These are phyloP conservation scores for Aspergillus fructus DNA, from an alignment of 2,329 filamentous ascomycete species.

Conservation along the genomic window DNA sequence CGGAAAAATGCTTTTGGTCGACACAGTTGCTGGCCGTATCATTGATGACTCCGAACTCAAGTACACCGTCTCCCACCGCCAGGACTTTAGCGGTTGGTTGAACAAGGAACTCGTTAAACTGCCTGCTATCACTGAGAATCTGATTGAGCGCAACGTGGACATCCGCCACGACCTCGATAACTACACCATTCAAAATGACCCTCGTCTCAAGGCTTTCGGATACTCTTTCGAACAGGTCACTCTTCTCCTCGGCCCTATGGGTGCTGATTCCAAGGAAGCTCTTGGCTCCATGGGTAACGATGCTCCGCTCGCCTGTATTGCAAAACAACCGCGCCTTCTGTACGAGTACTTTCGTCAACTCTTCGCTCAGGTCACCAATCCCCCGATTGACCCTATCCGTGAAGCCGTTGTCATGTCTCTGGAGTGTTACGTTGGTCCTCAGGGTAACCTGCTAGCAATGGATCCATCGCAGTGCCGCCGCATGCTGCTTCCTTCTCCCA, in stretches of 20 bases:
- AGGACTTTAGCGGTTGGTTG: constrained; percentile 87
- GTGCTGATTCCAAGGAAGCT: constrained; percentile 94
- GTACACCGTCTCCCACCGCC: constrained; percentile 77
- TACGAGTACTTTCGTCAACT: constrained; percentile 98
- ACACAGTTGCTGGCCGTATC: constrained; percentile 85
- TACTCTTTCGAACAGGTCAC: constrained; percentile 96
- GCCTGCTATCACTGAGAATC: constrained; percentile 67
- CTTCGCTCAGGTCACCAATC: constrained; percentile 97
- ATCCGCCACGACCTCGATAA: constrained; percentile 68
- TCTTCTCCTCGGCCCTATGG: constrained; percentile 90
- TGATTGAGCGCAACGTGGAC: constrained; percentile 57
- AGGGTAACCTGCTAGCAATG: constrained; percentile 95
- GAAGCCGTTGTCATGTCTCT: constrained; percentile 98
- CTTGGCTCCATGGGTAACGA: constrained; percentile 98
- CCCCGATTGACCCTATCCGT: constrained; percentile 93
- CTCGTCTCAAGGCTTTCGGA: constrained; percentile 79
- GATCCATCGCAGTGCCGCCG: constrained; percentile 83
- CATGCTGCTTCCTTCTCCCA: constrained; percentile 81
- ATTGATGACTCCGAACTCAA: constrained; percentile 94
- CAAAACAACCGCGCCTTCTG: constrained; percentile 82
- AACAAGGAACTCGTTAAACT: constrained; percentile 81
- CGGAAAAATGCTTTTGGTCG: constrained; percentile 92
- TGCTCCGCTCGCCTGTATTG: constrained; percentile 85
- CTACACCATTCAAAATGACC: constrained; percentile 75
- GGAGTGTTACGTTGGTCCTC: constrained; percentile 92